Conservation (phyloP, 805 yeast species). For the Kregervanrija delftensis region DNA sequence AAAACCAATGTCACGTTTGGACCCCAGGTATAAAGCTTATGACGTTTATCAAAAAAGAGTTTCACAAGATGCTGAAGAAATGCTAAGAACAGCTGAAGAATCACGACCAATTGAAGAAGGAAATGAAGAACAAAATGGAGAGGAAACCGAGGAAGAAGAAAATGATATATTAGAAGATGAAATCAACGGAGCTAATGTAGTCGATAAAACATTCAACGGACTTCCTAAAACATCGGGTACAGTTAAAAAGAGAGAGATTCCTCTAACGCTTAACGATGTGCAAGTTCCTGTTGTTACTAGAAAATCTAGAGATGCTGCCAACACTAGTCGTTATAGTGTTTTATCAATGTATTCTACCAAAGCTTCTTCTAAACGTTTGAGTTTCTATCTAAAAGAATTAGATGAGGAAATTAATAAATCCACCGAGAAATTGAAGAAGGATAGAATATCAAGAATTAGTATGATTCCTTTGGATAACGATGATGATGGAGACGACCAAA, state of each 20-base stretch:
- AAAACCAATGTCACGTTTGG: slow-evolving; percentile 50
- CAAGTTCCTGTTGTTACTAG: slow-evolving; percentile 67
- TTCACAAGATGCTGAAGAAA: slow-evolving; percentile 36
- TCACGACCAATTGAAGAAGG: slow-evolving; percentile 20
- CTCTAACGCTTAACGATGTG: slow-evolving; percentile 53
- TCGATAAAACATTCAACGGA: slow-evolving; percentile 6
- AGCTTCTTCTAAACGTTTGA: slow-evolving; percentile 55
- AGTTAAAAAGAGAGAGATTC: slow-evolving; percentile 27
- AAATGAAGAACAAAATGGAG: slow-evolving; percentile 8
- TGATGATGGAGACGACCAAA: slow-evolving; percentile 9
- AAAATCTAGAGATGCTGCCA: slow-evolving; percentile 54
- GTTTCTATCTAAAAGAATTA: slow-evolving; percentile 31
- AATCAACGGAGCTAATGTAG: slow-evolving; percentile 3
- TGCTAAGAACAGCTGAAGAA: slow-evolving; percentile 23
- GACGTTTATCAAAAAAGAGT: slow-evolving; percentile 37
- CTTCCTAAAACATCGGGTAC: slow-evolving; percentile 10
- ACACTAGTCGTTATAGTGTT: slow-evolving; percentile 64
- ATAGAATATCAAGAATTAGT: slow-evolving; percentile 22
- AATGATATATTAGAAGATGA: slow-evolving; percentile 8
- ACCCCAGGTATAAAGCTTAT: slow-evolving; percentile 48
- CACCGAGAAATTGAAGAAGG: slow-evolving; percentile 1
- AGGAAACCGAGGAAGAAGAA: slow-evolving; percentile 14
- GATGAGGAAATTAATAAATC: slow-evolving; percentile 14
- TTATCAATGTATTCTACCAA: slow-evolving; percentile 65
- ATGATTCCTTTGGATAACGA: slow-evolving; percentile 22